Percentiles rank a stretch among this genome's conserved stretches.
Evolutionary conservation across 768 basidiomycete genomes (phyloP).

Genomic region (Saitozyma podzolica): DNA sequence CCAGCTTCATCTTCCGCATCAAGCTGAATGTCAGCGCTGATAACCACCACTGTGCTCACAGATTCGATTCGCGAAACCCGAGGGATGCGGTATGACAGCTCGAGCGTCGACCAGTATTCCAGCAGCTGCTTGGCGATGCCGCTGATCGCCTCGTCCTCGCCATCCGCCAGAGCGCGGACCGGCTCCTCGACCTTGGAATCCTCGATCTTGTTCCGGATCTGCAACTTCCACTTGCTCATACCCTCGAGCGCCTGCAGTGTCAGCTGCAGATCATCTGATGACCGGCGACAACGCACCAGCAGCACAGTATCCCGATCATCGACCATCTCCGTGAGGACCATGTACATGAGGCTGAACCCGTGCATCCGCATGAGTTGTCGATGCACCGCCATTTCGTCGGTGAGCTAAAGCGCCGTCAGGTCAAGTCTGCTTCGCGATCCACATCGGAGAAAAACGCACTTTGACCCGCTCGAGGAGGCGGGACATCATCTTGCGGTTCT

Average conservation of each 20-base stretch:
- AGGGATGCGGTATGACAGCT: conserved; percentile 40
- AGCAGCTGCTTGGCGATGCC: conserved; percentile 70
- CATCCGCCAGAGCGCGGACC: conserved; percentile 61
- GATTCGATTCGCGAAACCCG: conserved; percentile 34
- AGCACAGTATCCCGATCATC: conserved; percentile 70
- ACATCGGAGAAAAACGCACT: conserved; percentile 54
- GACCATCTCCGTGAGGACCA: conserved; percentile 73
- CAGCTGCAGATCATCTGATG: neutral
- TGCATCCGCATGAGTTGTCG: conserved; percentile 85
- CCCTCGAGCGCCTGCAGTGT: conserved; percentile 52
- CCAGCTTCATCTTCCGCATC: conserved; percentile 46
- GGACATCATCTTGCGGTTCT: conserved; percentile 73
- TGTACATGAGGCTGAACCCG: conserved; percentile 88
- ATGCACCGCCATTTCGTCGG: conserved; percentile 73
- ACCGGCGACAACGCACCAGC: conserved; percentile 59
- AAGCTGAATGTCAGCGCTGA: conserved; percentile 46
- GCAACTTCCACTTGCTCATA: conserved; percentile 67
- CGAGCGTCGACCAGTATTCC: conserved; percentile 74
- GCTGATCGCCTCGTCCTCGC: conserved; percentile 63
- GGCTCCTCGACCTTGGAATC: conserved; percentile 71
- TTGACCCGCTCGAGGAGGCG: conserved; percentile 83
- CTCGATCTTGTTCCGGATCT: conserved; percentile 86
- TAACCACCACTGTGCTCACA: conserved; percentile 55
- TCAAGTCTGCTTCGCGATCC: neutral
- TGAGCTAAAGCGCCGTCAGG: conserved; percentile 61